Evolutionary conservation across 306 rosid genomes (phyloP), one percentile per base, ranked within the genome.

Genomic region (Neltuma alba): DNA sequence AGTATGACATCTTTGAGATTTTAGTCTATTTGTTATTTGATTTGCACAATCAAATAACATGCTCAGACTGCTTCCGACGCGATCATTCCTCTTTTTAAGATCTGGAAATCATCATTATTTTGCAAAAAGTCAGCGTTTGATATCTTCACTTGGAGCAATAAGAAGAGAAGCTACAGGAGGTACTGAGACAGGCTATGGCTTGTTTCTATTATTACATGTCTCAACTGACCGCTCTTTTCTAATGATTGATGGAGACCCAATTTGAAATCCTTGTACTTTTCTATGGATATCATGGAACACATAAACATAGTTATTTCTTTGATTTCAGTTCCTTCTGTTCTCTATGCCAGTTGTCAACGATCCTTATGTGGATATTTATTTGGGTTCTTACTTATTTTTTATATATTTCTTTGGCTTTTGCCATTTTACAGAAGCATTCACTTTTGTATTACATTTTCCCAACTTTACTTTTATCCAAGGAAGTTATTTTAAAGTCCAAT

Each of bases 51-150:
- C 60, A 66, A 72, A 55, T 54, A 76, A 10, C n/a, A 83, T 86
- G 85, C 76, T 83, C 3, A 77, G 85, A 83, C 80, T 74, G 63
- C 83, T 86, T 27, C 72, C 85, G 6, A 61, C 70, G 40, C 85
- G 81, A 45, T 86, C 85, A n/a, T 36, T 45, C 42, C 37, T 76
- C 52, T 74, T 80, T 38, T 77, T 64, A 30, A 36, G 83, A 34
- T 20, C 64, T 7, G 52, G 52, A 71, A 83, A 52, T 61, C 38
- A 47, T 37, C 76, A 15, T 61, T 80, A 12, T 78, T 62, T 73
- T 68, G 69, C 58, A 52, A 76, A 16, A 40, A 15, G 55, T 10
- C 85, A 34, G 3, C 73, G 76, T 20, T 86, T 76, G 71, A 72
- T 77, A 68, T 77, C 78, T 69, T 70, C 71, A 2, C 2, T 36